Base-by-base conservation (phyloP, 139 green algal genomes). In the Closterium sp. region DNA sequence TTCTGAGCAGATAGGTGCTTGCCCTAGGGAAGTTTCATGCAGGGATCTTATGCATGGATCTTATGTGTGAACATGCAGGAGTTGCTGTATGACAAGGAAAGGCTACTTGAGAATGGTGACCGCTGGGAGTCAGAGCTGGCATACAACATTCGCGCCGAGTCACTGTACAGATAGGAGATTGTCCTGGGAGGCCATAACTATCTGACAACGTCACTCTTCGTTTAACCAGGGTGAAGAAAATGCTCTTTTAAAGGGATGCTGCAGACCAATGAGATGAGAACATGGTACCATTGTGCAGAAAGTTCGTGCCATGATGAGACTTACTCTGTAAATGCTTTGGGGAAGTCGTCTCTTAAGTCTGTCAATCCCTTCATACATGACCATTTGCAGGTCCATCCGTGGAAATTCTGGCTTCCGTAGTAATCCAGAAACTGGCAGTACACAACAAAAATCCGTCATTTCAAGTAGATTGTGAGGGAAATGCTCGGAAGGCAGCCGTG, bases 31-130 rank as follows among this genome's bases (percentile, higher is more conserved):
- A n/a, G n/a, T n/a, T n/a, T n/a, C n/a, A n/a, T n/a, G n/a, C n/a
- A n/a, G n/a, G n/a, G n/a, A n/a, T n/a, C n/a, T n/a, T n/a, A n/a
- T n/a, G n/a, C n/a, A n/a, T n/a, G n/a, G n/a, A n/a, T n/a, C n/a
- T n/a, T n/a, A n/a, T n/a, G n/a, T n/a, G n/a, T n/a, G n/a, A n/a
- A n/a, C 88, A 31, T 85, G 21, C 94, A 98, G 97, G 98, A 99
- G 94, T 95, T 99, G 89, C 91, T 99, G 92, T 99, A 99, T 92
- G 98, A 99, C 95, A 99, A 99, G 97, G 96, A 99, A 95, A 99
- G 99, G 96, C 96, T 99, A 94, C 95, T 99, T 83, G 96, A 97
- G 33, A 99, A 99, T 91, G 98, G 98, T 1, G 98, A 99, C 92
- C 87, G 95, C n/a, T 99, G 98, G 98, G 98, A 99, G 95, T 96